Evolutionary conservation across 2,329 filamentous ascomycete species (phyloP).

Genomic region (Stagonosporopsis cucurbitacearum): DNA sequence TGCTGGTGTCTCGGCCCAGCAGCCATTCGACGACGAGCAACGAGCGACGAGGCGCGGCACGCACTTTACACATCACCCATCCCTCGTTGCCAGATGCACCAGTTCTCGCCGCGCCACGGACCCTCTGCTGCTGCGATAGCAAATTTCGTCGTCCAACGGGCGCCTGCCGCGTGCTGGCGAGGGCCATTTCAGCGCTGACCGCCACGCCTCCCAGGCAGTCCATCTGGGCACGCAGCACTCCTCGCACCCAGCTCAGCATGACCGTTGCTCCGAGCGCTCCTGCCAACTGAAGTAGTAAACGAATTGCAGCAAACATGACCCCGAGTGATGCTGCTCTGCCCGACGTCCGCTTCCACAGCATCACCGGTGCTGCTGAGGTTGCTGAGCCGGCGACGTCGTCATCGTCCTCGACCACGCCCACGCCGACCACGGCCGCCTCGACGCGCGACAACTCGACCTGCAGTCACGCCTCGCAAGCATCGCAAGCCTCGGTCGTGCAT

Average conservation of each 20-base stretch:
- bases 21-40: slow-evolving; percentile 1
- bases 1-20: slow-evolving; percentile 6
- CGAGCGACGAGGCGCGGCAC: background rate
- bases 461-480: slow-evolving; percentile 5
- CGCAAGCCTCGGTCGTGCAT: slow-evolving; percentile 15
- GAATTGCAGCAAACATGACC: slow-evolving; percentile 39
- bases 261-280: slow-evolving; percentile 28
- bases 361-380: slow-evolving; percentile 46
- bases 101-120: slow-evolving; percentile 29
- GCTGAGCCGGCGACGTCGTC: slow-evolving; percentile 43
- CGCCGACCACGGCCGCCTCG: slow-evolving; percentile 19
- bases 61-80: slow-evolving; percentile 17
- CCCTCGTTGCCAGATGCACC: slow-evolving; percentile 34
- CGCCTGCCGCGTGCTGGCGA: slow-evolving; percentile 37
- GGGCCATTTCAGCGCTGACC: slow-evolving; percentile 32
- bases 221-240: slow-evolving; percentile 20
- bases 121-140: slow-evolving; percentile 32
- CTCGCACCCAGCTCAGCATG: slow-evolving; percentile 40
- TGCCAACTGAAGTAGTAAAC: slow-evolving; percentile 34
- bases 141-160: slow-evolving; percentile 39
- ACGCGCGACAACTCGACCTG: slow-evolving; percentile 13
- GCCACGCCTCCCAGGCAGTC: slow-evolving; percentile 33
- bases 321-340: slow-evolving; percentile 15
- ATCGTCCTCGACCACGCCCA: slow-evolving; percentile 21
- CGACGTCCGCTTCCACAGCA: slow-evolving; percentile 41